These are phyloP conservation scores for Yamadazyma jaroonii DNA, from an alignment of 1,139 yeast species.

Conservation along the genomic window DNA sequence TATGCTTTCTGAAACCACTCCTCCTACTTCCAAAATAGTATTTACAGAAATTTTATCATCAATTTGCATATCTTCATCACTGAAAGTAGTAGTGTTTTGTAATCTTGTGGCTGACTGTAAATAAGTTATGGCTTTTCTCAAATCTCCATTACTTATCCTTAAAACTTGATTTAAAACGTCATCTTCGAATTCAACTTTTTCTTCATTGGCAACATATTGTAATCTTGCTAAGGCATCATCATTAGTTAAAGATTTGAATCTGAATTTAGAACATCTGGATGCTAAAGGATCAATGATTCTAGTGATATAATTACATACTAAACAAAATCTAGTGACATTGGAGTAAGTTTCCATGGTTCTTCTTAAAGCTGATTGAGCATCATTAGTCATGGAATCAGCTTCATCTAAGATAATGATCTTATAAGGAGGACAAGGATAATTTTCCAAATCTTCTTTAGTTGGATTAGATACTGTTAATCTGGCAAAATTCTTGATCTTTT, in stretches of 20 bases:
- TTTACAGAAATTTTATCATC: conserved; percentile 36
- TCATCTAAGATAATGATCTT: conserved; percentile 86
- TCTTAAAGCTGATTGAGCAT: conserved; percentile 93
- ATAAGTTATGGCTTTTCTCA: conserved; percentile 88
- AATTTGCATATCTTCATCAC: conserved; percentile 21
- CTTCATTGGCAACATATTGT: conserved; percentile 53
- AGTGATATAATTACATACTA: conserved; percentile 93
- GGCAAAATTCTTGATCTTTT: conserved; percentile 90
- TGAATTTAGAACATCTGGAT: conserved; percentile 90
- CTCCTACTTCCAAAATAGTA: conserved; percentile 75
- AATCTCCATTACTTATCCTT: conserved; percentile 76
- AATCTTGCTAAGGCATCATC: conserved; percentile 68
- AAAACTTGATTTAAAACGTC: conserved; percentile 60
- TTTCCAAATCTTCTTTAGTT: conserved; percentile 56
- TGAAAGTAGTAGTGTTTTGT: conserved; percentile 25
- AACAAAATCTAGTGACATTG: conserved; percentile 84
- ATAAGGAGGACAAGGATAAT: conserved; percentile 93
- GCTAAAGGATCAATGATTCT: conserved; percentile 95
- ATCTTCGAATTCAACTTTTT: conserved; percentile 45
- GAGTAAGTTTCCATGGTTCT: conserved; percentile 97
- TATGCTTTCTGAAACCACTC: conserved; percentile 65
- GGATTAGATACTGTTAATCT: conserved; percentile 84
- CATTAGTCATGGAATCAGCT: conserved; percentile 98
- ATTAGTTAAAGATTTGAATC: conserved; percentile 78
- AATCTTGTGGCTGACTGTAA: conserved; percentile 84